Evolutionary conservation across 768 basidiomycete species (phyloP).

Genomic region (Termitomyces sp.): DNA sequence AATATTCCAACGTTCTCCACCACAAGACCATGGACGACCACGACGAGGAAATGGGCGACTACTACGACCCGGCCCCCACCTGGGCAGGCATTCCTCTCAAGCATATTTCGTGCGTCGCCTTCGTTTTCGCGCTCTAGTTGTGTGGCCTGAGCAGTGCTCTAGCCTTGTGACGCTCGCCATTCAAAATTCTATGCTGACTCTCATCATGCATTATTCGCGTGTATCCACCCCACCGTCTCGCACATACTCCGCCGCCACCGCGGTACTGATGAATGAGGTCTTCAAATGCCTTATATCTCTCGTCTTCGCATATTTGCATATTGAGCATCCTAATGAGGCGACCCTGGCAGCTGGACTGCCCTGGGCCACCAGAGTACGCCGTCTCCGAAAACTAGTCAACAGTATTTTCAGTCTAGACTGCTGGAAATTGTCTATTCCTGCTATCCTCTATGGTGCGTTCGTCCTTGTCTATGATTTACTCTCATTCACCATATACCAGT

Average conservation of each 20-base stretch:
- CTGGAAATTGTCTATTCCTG: conserved; percentile 97
- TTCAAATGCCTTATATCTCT: conserved; percentile 90
- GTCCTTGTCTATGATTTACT: background rate
- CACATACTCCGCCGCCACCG: conserved; percentile 89
- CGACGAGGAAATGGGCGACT: conserved; percentile 43
- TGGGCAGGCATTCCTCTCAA: conserved; percentile 73
- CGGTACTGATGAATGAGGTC: conserved; percentile 92
- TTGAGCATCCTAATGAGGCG: conserved; percentile 36
- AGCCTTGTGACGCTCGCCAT: conserved; percentile 84
- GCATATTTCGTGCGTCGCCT: conserved; percentile 69
- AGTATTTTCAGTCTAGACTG: conserved; percentile 89
- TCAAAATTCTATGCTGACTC: conserved; percentile 87
- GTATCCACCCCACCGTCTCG: conserved; percentile 72
- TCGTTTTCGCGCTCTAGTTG: background rate
- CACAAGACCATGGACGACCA: conserved; percentile 28
- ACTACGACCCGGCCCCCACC: conserved; percentile 40
- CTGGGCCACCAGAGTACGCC: conserved; percentile 4
- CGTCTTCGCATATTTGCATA: conserved; percentile 71
- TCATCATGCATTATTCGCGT: conserved; percentile 97
- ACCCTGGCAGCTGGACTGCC: conserved; percentile 24
- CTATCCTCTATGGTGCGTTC: conserved; percentile 78
- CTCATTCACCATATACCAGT: conserved; percentile 35
- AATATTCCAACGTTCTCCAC: conserved; percentile 9
- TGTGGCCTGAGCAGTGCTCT: background rate
- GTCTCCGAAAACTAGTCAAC: conserved; percentile 54